These are phyloP conservation scores for Acanthamoeba pearcei DNA, from an alignment of 208 protist species.

Conservation along the genomic window DNA sequence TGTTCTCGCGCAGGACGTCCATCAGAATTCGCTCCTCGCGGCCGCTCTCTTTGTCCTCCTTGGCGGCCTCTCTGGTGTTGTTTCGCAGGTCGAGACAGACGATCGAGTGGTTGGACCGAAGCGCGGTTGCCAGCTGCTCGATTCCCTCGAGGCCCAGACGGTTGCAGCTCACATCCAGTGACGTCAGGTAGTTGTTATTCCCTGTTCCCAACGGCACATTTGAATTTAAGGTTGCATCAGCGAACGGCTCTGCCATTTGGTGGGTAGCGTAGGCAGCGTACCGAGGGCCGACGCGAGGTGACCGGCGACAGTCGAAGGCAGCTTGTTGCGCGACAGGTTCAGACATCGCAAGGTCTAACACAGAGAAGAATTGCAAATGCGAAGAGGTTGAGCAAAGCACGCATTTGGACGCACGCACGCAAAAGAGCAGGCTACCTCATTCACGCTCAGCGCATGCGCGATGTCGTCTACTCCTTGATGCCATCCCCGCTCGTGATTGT, in stretches of 20 bases:
- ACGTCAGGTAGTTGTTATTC: constrained; percentile 32
- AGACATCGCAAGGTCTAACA: neutral
- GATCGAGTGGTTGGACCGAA: constrained; percentile 33
- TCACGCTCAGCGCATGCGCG: neutral
- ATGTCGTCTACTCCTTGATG: neutral
- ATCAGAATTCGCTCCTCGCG: neutral
- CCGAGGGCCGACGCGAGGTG: neutral
- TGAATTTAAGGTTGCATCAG: neutral
- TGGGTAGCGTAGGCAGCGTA: neutral
- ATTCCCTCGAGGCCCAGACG: constrained; percentile 18
- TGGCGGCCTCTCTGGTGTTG: neutral
- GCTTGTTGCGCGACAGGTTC: constrained; percentile 51
- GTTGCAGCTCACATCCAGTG: constrained; percentile 40
- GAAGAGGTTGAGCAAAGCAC: neutral
- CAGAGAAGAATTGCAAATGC: neutral
- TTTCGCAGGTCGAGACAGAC: constrained; percentile 14
- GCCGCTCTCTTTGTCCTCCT: neutral
- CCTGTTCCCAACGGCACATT: neutral
- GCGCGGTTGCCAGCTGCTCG: constrained; percentile 1
- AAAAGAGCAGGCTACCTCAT: constrained; percentile 34
- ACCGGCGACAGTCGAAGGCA: neutral
- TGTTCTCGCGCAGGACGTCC: constrained; percentile 56
- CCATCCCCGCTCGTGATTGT: constrained; percentile 43
- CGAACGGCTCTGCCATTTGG: neutral
- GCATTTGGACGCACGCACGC: too few species aligned